Conservation (phyloP, 2,329 filamentous ascomycete species). For the Microthyrium microscopicum region DNA sequence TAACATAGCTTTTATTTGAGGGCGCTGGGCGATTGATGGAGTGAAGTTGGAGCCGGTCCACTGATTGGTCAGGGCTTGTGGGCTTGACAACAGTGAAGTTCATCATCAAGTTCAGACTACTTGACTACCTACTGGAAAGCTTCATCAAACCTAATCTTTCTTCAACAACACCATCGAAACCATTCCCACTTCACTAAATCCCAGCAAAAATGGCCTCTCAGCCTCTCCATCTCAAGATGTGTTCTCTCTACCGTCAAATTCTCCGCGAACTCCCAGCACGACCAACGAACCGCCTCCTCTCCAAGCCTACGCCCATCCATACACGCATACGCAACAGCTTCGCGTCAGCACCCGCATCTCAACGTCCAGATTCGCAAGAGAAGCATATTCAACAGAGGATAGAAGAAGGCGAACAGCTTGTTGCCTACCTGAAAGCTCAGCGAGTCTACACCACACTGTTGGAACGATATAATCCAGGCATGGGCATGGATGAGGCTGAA, state of each 20-base stretch:
- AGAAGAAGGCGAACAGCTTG: slow-evolving; percentile 57
- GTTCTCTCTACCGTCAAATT: slow-evolving; percentile 72
- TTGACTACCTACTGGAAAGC: too few species aligned
- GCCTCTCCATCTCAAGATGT: too few species aligned
- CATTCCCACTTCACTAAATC: too few species aligned
- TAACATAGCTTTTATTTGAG: too few species aligned
- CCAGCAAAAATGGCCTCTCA: too few species aligned
- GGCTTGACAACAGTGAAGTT: too few species aligned
- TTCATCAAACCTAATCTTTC: too few species aligned
- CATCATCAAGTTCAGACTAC: too few species aligned
- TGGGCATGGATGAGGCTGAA: slow-evolving; percentile 74
- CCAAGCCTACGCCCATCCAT: slow-evolving; percentile 51
- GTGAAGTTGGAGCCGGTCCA: too few species aligned
- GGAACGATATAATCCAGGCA: slow-evolving; percentile 86
- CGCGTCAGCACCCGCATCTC: slow-evolving; percentile 14
- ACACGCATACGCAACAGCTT: slow-evolving; percentile 50
- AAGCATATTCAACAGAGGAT: background rate
- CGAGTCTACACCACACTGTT: slow-evolving; percentile 63
- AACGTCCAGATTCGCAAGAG: slow-evolving; percentile 2
- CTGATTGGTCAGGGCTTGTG: too few species aligned
- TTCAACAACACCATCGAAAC: too few species aligned
- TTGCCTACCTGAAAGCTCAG: slow-evolving; percentile 73
- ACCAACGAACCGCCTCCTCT: slow-evolving; percentile 22
- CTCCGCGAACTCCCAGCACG: slow-evolving; percentile 70
- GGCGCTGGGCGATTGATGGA: too few species aligned